These are phyloP conservation scores for Danielia oregonensis DNA, from an alignment of 805 yeast species.

Conservation along the genomic window DNA sequence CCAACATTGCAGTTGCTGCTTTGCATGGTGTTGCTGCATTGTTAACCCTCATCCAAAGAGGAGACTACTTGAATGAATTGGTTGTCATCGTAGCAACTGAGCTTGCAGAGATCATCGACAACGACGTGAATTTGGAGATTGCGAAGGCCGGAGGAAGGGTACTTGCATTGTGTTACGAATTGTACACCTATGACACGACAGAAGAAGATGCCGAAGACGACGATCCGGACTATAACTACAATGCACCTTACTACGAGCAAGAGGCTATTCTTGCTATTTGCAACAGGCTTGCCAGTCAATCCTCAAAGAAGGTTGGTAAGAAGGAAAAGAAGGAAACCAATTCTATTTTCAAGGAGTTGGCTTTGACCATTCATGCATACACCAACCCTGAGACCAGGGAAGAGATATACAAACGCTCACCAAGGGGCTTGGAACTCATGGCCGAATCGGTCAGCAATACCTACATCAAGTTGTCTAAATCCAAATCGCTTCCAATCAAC, in stretches of 20 bases:
- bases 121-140: constrained; percentile 40
- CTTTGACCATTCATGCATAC: constrained; percentile 43
- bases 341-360: constrained; percentile 57
- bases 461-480: constrained; percentile 42
- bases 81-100: constrained; percentile 28
- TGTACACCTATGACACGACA: constrained; percentile 41
- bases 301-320: constrained; percentile 56
- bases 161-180: constrained; percentile 54
- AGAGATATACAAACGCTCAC: constrained; percentile 33
- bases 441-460: constrained; percentile 30
- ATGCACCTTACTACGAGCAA: constrained; percentile 52
- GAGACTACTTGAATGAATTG: constrained; percentile 39
- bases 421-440: constrained; percentile 32
- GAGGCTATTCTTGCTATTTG: constrained; percentile 42
- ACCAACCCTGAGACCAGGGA: constrained; percentile 31
- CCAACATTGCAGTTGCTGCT: constrained; percentile 38
- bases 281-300: constrained; percentile 43
- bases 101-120: constrained; percentile 40
- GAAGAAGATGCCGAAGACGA: constrained; percentile 34
- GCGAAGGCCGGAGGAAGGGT: constrained; percentile 54
- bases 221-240: constrained; percentile 41
- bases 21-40: constrained; percentile 46
- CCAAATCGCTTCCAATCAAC: constrained; percentile 43
- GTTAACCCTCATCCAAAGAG: constrained; percentile 41
- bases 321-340: constrained; percentile 59